phyloP scores from a whole-genome alignment of 192 early-diverging fungal species.

The Entophlyctis luteolus region DNA sequence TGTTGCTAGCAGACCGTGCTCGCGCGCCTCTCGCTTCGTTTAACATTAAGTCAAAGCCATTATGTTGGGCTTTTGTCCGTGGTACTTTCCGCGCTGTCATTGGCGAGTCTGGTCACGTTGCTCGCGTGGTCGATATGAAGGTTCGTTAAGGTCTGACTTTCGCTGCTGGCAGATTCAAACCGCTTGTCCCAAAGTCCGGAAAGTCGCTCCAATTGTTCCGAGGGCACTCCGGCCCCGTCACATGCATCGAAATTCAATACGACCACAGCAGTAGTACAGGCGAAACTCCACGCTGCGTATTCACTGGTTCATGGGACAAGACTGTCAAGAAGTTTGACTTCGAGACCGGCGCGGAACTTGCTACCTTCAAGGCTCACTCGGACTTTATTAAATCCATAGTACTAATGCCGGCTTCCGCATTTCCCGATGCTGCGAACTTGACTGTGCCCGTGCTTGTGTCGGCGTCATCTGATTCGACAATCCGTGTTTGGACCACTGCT shows the following conservation, averaged over 20 bases:
- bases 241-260: constrained; percentile 39
- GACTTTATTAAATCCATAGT: constrained; percentile 88
- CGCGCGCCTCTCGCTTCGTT: no score
- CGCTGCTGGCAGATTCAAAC: neutral
- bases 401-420: neutral
- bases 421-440: neutral
- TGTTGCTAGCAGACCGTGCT: no score
- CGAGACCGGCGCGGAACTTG: constrained; percentile 60
- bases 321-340: constrained; percentile 76
- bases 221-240: constrained; percentile 59
- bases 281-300: constrained; percentile 49
- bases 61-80: neutral
- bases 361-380: constrained; percentile 68
- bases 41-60: neutral
- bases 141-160: constrained; percentile 33
- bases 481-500: constrained; percentile 64
- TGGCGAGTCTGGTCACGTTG: constrained; percentile 70
- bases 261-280: constrained; percentile 18
- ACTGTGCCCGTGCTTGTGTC: constrained; percentile 35
- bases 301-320: constrained; percentile 96
- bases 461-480: constrained; percentile 72
- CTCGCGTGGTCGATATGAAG: constrained; percentile 62
- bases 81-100: constrained; percentile 50
- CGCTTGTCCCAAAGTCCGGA: constrained; percentile 35
- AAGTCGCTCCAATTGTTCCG: constrained; percentile 29